Evolutionary conservation across 345 rosid species (phyloP), one percentile per base, ranked within the genome.

Genomic region (Lepidium africanum): DNA sequence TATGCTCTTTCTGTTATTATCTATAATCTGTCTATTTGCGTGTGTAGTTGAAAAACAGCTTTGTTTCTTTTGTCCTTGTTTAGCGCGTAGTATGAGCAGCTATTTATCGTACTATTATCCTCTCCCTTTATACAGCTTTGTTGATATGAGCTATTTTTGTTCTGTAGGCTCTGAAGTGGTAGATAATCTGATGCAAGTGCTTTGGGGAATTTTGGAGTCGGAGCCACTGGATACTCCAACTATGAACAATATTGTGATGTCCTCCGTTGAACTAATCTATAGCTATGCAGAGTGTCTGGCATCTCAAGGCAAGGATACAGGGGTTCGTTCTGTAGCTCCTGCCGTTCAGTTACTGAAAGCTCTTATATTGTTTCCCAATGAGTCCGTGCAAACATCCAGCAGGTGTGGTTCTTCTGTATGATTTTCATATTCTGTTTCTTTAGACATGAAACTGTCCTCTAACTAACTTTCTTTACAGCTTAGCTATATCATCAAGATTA

Each of bases 221-320:
- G 99, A 87, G 74, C 91, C 86, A 65, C 99, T 92, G 41, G 96
- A 89, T 71, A 84, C 97, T 6, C 99, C 84, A 57, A 94, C 97
- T 30, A 82, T 89, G 96, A 94, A 91, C 79, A 91, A 84, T 60
- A 77, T 94, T 49, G 95, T 94, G 41, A 78, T 94, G 77, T 87
- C 95, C 47, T 85, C 96, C 36, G 97, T 94, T 73, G 99, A 91
- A 65, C 88, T 94, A 63, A 89, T 91, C 62, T 94, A 87, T 71
- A 86, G 90, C 77, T 94, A 91, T 83, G 97, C 97, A 6, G 97
- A 94, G 81, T 94, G 99, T 74, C 81, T 94, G 81, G 85, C 92
- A 70, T 81, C 91, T 71, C 92, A 78, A 66, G 88, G 89, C 55
- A 89, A 87, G 71, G 90, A 89, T 67, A 52, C 83, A 25, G 83